These are phyloP conservation scores for Dictyostelium capitatum DNA, from an alignment of 78 protist species.

Conservation along the genomic window DNA sequence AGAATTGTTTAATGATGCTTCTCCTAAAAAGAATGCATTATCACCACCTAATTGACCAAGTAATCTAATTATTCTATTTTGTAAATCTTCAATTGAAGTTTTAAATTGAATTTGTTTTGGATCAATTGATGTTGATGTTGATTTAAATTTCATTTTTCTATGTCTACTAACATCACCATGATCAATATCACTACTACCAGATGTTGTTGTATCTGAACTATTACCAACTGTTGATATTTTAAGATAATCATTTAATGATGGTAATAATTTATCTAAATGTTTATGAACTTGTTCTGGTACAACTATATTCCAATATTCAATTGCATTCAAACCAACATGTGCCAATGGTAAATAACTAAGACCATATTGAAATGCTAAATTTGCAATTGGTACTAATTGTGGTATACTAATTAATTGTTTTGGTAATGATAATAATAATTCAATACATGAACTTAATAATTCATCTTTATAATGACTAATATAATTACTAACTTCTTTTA, in stretches of 20 bases:
- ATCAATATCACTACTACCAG: neutral
- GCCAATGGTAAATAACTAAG: constrained; percentile 85
- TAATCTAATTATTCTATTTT: constrained; percentile 62
- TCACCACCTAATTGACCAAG: constrained; percentile 86
- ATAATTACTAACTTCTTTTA: constrained; percentile 51
- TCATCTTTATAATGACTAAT: constrained; percentile 82
- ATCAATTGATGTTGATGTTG: neutral
- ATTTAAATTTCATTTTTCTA: constrained; percentile 13
- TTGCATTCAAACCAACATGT: constrained; percentile 50
- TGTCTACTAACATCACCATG: neutral
- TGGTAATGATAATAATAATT: constrained; percentile 80
- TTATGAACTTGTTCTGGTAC: constrained; percentile 24
- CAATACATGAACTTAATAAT: constrained; percentile 75
- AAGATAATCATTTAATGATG: constrained; percentile 75
- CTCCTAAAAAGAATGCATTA: constrained; percentile 36
- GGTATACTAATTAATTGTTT: constrained; percentile 17
- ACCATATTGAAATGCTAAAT: constrained; percentile 71
- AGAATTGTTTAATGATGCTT: neutral
- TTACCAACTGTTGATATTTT: neutral
- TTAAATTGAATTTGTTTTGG: constrained; percentile 30
- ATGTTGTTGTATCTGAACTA: neutral
- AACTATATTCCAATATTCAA: constrained; percentile 79
- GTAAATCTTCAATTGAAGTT: constrained; percentile 67
- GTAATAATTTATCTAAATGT: constrained; percentile 46
- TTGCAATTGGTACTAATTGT: constrained; percentile 47